Percentiles rank a stretch among this genome's conserved stretches.
Conservation (phyloP, 2,329 filamentous ascomycete genomes). For the Stachybotrys chartarum region DNA sequence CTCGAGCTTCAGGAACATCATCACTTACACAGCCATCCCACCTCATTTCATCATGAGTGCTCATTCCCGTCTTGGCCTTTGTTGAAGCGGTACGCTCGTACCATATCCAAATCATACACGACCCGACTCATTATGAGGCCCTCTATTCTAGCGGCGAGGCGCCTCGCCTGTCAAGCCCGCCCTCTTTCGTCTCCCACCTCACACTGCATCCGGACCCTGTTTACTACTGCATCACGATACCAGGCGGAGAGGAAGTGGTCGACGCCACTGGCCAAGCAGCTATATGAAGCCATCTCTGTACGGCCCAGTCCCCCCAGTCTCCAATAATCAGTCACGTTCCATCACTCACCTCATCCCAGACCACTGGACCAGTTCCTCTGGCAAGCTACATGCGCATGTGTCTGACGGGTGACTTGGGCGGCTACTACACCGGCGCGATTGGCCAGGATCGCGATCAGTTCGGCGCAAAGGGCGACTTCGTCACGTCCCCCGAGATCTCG, state of each 20-base stretch:
- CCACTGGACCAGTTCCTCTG: conserved; percentile 84
- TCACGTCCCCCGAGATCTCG: conserved; percentile 95
- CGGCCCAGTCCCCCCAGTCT: conserved; percentile 3
- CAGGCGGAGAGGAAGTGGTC: conserved; percentile 65
- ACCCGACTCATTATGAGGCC: background rate
- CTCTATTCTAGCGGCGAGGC: background rate
- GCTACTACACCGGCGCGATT: conserved; percentile 82
- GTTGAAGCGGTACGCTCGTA: no score
- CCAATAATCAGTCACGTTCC: background rate
- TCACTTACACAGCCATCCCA: background rate
- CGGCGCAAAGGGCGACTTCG: conserved; percentile 87
- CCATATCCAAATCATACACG: background rate
- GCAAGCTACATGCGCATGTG: conserved; percentile 99
- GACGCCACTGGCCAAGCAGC: conserved; percentile 80
- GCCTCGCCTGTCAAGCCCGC: conserved; percentile 4
- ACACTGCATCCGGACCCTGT: conserved; percentile 15
- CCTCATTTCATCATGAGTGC: no score
- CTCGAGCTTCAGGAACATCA: background rate
- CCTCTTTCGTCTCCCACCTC: conserved; percentile 5
- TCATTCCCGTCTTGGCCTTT: no score
- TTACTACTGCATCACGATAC: conserved; percentile 10
- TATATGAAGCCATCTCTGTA: conserved; percentile 83
- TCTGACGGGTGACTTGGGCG: conserved; percentile 80
- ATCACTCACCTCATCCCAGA: conserved; percentile 19
- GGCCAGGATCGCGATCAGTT: conserved; percentile 74